Evolutionary conservation across 345 rosid species (phyloP).

Genomic region (Zanthoxylum bungeanum): DNA sequence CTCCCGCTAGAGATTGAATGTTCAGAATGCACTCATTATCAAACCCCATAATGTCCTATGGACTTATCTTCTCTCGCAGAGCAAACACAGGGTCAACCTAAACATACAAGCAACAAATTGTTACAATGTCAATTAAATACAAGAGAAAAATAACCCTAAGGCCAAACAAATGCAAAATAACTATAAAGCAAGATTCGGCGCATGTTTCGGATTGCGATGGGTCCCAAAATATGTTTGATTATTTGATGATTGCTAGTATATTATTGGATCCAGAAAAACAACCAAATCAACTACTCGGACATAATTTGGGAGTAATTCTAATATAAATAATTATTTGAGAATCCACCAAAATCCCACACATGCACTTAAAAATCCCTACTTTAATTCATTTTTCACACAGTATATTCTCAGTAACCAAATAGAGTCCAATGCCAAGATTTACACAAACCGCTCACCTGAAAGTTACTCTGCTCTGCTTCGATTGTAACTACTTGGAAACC

Average conservation of each 20-base stretch:
- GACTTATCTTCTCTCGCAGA: constrained; percentile 10
- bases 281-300: too few relatives aligned
- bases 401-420: neutral
- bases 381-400: neutral
- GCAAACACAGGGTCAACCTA: constrained; percentile 7
- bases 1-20: constrained; percentile 69
- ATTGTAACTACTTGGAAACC: neutral
- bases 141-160: neutral
- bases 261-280: too few relatives aligned
- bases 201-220: too few relatives aligned
- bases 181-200: neutral
- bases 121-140: neutral
- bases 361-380: neutral
- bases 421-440: neutral
- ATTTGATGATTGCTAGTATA: too few relatives aligned
- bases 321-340: too few relatives aligned
- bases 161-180: neutral
- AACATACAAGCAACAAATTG: neutral
- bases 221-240: too few relatives aligned
- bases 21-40: constrained; percentile 69
- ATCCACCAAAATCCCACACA: too few relatives aligned
- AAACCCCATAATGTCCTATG: constrained; percentile 52
- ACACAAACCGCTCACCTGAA: neutral
- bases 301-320: too few relatives aligned
- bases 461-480: neutral